These are phyloP conservation scores for Phlebiopsis flavidoalba DNA, from an alignment of 768 basidiomycete genomes.

Conservation along the genomic window DNA sequence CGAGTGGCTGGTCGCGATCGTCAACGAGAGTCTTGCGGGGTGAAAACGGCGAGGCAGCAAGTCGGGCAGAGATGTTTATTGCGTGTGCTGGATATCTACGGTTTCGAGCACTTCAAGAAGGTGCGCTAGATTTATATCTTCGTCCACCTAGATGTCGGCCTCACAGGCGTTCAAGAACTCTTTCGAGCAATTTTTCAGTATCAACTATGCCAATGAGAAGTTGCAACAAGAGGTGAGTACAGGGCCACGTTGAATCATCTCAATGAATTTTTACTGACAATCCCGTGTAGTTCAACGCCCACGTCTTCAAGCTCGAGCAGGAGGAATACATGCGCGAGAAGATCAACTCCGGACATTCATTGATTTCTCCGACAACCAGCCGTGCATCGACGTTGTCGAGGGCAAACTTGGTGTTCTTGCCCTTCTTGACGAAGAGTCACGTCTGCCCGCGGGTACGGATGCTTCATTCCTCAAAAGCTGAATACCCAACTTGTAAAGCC, in stretches of 20 bases:
- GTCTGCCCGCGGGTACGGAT: slow-evolving; percentile 90
- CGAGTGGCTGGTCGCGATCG: slow-evolving; percentile 96
- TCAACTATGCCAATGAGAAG: slow-evolving; percentile 99
- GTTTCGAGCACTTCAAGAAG: slow-evolving; percentile 97
- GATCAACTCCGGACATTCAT: slow-evolving; percentile 99
- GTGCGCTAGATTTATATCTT: slow-evolving; percentile 29
- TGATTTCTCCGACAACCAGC: slow-evolving; percentile 98
- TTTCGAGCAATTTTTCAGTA: slow-evolving; percentile 97
- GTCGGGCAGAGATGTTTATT: slow-evolving; percentile 95
- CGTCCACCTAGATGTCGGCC: not conserved
- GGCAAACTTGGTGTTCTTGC: slow-evolving; percentile 94
- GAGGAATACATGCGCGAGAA: slow-evolving; percentile 98
- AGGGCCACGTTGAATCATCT: not conserved
- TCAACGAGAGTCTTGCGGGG: slow-evolving; percentile 96
- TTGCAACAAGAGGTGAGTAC: slow-evolving; percentile 88
- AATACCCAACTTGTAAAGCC: slow-evolving; percentile 81
- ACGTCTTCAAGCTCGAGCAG: slow-evolving; percentile 98
- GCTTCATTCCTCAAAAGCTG: slow-evolving; percentile 91
- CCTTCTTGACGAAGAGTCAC: slow-evolving; percentile 95
- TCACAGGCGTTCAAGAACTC: slow-evolving; percentile 51
- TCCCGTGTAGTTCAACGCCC: slow-evolving; percentile 85
- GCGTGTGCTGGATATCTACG: slow-evolving; percentile 98
- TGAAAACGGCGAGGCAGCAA: slow-evolving; percentile 88
- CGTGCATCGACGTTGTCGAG: slow-evolving; percentile 98
- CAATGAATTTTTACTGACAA: not conserved